Percentiles rank a stretch among this genome's conserved stretches.
phyloP scores from a whole-genome alignment of 805 yeast genomes.

The Candida tammaniensis region DNA sequence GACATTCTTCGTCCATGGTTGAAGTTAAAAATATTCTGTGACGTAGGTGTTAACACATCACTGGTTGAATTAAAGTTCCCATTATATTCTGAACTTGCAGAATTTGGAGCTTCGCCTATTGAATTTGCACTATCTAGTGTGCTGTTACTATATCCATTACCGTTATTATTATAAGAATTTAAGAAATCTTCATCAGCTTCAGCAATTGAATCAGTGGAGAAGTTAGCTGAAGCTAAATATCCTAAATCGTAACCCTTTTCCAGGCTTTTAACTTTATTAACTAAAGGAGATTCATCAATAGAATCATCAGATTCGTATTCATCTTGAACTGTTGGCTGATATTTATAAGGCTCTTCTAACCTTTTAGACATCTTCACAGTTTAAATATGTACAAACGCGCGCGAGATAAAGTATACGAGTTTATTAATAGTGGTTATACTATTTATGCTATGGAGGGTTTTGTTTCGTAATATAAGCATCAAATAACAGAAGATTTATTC shows the following conservation, averaged over 20 bases:
- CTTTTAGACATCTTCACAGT: background rate
- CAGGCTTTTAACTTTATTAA: conserved; percentile 2
- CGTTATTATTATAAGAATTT: background rate
- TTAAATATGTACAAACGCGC: too few relatives aligned
- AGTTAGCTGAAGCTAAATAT: conserved; percentile 36
- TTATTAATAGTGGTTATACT: too few relatives aligned
- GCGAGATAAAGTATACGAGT: too few relatives aligned
- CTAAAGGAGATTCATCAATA: conserved; percentile 7
- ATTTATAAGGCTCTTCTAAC: conserved; percentile 2
- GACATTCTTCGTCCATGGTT: conserved; percentile 17
- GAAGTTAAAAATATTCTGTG: conserved; percentile 1
- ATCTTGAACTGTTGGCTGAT: background rate
- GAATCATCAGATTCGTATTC: conserved; percentile 8
- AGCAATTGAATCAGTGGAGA: conserved; percentile 26
- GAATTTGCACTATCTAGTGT: too few relatives aligned
- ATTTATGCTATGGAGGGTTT: conserved; percentile 27
- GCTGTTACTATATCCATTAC: too few relatives aligned
- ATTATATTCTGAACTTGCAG: too few relatives aligned
- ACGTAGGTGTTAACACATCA: background rate
- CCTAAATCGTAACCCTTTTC: conserved; percentile 20
- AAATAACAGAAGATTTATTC: conserved; percentile 36
- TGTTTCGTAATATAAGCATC: conserved; percentile 42
- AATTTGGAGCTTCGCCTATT: too few relatives aligned
- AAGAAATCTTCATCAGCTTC: conserved; percentile 13
- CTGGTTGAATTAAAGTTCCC: conserved; percentile 1